phyloP scores from a whole-genome alignment of 176 grass and related monocot genomes.

The Ampelocalamus luodianensis region DNA sequence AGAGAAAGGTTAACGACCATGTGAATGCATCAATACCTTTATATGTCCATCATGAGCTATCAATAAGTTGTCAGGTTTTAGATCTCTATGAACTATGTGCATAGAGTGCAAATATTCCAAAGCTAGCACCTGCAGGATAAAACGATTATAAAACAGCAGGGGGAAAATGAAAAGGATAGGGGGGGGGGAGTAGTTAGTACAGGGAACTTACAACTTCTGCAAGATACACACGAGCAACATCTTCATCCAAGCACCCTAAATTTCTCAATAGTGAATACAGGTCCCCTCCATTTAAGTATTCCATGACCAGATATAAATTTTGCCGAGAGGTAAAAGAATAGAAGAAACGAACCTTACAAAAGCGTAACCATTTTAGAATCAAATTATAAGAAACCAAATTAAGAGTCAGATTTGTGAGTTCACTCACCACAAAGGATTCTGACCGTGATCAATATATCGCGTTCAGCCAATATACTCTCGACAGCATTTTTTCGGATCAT shows the following conservation, averaged over 20 bases:
- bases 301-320: constrained; percentile 99
- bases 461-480: constrained; percentile 99
- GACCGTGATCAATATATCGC: constrained; percentile 95
- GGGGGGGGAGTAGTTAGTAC: constrained; percentile 16
- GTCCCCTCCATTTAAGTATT: constrained; percentile 98
- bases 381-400: constrained; percentile 31
- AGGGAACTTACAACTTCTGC: constrained; percentile 96
- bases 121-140: constrained; percentile 80
- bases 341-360: constrained; percentile 94
- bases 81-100: constrained; percentile 96
- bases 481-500: constrained; percentile 99
- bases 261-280: constrained; percentile 95
- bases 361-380: constrained; percentile 45
- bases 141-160: constrained; percentile 32
- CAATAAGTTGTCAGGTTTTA: constrained; percentile 98
- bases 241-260: constrained; percentile 97
- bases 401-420: constrained; percentile 18
- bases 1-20: constrained; percentile 31
- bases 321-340: constrained; percentile 99
- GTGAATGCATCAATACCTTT: constrained; percentile 64
- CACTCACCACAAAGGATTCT: constrained; percentile 98
- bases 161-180: constrained; percentile 28
- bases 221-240: constrained; percentile 95
- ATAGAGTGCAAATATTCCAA: constrained; percentile 98
- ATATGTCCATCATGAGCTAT: constrained; percentile 99